These are phyloP conservation scores for Xylaria flabelliformis DNA, from an alignment of 495 filamentous ascomycete genomes.

Conservation along the genomic window DNA sequence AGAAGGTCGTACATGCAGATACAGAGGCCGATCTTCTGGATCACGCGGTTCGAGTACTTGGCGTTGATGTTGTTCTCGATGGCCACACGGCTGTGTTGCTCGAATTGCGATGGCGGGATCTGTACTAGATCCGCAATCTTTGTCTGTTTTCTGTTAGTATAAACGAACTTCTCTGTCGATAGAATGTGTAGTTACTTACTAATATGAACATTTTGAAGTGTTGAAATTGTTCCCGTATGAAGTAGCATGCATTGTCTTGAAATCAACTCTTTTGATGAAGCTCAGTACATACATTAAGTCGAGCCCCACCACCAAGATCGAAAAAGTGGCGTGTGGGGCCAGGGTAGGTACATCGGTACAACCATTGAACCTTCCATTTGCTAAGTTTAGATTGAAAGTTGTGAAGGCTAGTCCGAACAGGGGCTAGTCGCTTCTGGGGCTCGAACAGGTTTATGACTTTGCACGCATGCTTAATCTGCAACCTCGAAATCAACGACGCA, in stretches of 20 bases:
- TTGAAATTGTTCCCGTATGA: conserved; percentile 17
- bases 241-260: conserved; percentile 6
- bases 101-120: conserved; percentile 85
- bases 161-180: not conserved
- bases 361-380: not conserved
- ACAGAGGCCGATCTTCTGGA: conserved; percentile 83
- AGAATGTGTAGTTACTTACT: conserved; percentile 3
- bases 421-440: not conserved
- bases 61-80: conserved; percentile 94
- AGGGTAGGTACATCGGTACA: not conserved
- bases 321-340: conserved; percentile 18
- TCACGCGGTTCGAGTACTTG: conserved; percentile 82
- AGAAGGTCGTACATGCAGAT: conserved; percentile 89
- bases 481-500: not conserved
- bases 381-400: not conserved
- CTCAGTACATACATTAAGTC: not conserved
- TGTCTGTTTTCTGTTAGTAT: conserved; percentile 47
- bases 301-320: conserved; percentile 14
- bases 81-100: conserved; percentile 74
- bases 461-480: not conserved
- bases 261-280: not conserved
- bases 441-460: not conserved
- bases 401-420: not conserved
- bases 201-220: conserved; percentile 50
- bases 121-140: conserved; percentile 90